A percentile compares a stretch with the other conserved stretches of the same genome.
Evolutionary conservation across 805 yeast species (phyloP).

Genomic region (Isabelozyma gotoi): DNA sequence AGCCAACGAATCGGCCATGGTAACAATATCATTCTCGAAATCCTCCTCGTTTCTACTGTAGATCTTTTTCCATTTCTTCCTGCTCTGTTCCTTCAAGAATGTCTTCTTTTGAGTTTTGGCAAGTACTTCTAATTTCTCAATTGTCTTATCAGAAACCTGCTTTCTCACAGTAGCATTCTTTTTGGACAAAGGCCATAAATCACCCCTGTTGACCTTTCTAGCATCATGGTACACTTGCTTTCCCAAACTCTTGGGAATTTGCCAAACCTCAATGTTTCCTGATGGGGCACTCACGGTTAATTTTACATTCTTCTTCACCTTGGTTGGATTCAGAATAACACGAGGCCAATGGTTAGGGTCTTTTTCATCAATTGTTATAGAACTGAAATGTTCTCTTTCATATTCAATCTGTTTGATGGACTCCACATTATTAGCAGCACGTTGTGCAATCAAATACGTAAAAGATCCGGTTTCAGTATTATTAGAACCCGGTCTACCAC

Average conservation of each 20-base stretch:
- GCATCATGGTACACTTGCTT: conserved; percentile 85
- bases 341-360: conserved; percentile 62
- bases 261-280: conserved; percentile 86
- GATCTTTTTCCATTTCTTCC: conserved; percentile 32
- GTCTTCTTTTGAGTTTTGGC: conserved; percentile 38
- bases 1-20: conserved; percentile 27
- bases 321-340: conserved; percentile 66
- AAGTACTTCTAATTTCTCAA: conserved; percentile 33
- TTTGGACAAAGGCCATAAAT: conserved; percentile 67
- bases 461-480: conserved; percentile 70
- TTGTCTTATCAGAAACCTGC: conserved; percentile 25
- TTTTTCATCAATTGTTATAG: conserved; percentile 16
- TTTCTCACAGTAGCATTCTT: conserved; percentile 34
- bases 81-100: conserved; percentile 34
- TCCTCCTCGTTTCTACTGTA: conserved; percentile 21
- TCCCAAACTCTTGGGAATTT: conserved; percentile 74
- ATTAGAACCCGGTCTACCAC: conserved; percentile 75
- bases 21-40: conserved; percentile 26
- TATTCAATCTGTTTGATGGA: conserved; percentile 43
- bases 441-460: conserved; percentile 70
- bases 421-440: conserved; percentile 47
- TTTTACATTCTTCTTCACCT: conserved; percentile 78
- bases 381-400: conserved; percentile 26
- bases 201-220: conserved; percentile 80
- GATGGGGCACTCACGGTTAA: conserved; percentile 77